Conservation (phyloP, 1,284 basidiomycete genomes). For the Trametes polyzona region DNA sequence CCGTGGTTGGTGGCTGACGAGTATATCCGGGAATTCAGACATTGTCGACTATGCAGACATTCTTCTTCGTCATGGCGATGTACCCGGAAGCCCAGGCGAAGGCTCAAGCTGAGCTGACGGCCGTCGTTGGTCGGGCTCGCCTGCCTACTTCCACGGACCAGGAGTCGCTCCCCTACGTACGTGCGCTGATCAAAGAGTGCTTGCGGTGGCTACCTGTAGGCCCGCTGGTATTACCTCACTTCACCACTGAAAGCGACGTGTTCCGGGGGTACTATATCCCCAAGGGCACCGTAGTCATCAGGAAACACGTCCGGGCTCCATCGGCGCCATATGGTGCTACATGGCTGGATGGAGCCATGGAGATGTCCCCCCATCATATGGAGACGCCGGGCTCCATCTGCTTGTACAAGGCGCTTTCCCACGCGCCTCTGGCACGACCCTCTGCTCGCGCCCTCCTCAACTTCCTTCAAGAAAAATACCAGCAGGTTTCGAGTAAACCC, state of each 20-base stretch:
- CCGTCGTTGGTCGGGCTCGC: constrained; percentile 18
- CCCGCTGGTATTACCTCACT: constrained; percentile 10
- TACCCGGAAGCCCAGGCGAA: constrained; percentile 16
- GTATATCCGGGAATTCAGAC: too few relatives aligned
- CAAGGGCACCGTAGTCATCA: constrained; percentile 27
- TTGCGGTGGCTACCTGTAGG: constrained; percentile 22
- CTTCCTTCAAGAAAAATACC: too few relatives aligned
- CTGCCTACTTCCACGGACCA: constrained; percentile 23
- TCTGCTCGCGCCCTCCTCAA: too few relatives aligned
- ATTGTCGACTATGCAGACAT: background rate
- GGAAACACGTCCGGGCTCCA: too few relatives aligned
- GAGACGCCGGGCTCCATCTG: too few relatives aligned
- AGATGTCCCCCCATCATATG: too few relatives aligned
- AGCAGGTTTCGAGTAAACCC: too few relatives aligned
- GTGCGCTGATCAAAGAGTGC: constrained; percentile 23
- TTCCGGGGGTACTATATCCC: constrained; percentile 34
- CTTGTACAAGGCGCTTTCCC: too few relatives aligned
- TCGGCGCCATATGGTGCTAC: too few relatives aligned
- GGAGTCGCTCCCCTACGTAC: constrained; percentile 19
- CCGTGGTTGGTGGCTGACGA: too few relatives aligned
- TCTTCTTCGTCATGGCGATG: constrained; percentile 11
- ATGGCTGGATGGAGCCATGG: too few relatives aligned
- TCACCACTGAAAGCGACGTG: constrained; percentile 22
- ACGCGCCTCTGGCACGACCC: too few relatives aligned
- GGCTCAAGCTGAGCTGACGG: constrained; percentile 36